Evolutionary conservation across 192 early-diverging fungal genomes (phyloP), one percentile per base, ranked within the genome.

Genomic region (Backusella psychrophila): DNA sequence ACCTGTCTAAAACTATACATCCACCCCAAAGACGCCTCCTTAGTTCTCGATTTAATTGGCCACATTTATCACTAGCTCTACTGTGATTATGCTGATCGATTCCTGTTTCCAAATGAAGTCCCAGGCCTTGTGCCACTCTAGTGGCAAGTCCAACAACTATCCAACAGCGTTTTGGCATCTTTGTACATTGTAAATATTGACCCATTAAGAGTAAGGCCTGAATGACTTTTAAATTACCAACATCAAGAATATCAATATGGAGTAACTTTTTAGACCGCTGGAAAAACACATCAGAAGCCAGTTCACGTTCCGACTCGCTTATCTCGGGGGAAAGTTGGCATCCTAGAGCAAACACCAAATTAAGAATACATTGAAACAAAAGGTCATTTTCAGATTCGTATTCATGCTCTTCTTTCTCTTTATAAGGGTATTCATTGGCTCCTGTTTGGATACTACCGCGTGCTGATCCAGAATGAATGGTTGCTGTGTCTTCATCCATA

Each of bases 151-250:
- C 72, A 35, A 73, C 72, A 9, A 73, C 72, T 33, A 73, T 56
- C 72, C 72, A 73, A 33, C 72, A 73, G 1, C 72, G 44, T 4
- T 49, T 49, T 52, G 53, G 72, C 44, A 46, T 46, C 34, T 73
- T 59, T 49, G 72, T 73, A 15, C 53, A 73, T 73, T 73, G 72
- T 21, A 73, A 49, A 73, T 73, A 73, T 59, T 73, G 72, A 53
- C 72, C 72, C 72, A 73, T 73, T 38, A 73, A 31, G 33, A 73
- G 72, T 21, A 73, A 46, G 26, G 72, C 72, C 31, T 73, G 72
- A 34, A 73, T 49, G 8, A 73, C 72, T 59, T 73, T 73, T 26
- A 73, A 53, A 33, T 46, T 59, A 23, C 72, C 46, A 19, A 59
- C 72, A 52, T 73, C 72, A 31, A 73, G 72, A 6, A 73, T 73